Evolutionary conservation across 1,284 basidiomycete genomes (phyloP), one percentile per base, ranked within the genome.

Genomic region (Vanrija pseudolonga): DNA sequence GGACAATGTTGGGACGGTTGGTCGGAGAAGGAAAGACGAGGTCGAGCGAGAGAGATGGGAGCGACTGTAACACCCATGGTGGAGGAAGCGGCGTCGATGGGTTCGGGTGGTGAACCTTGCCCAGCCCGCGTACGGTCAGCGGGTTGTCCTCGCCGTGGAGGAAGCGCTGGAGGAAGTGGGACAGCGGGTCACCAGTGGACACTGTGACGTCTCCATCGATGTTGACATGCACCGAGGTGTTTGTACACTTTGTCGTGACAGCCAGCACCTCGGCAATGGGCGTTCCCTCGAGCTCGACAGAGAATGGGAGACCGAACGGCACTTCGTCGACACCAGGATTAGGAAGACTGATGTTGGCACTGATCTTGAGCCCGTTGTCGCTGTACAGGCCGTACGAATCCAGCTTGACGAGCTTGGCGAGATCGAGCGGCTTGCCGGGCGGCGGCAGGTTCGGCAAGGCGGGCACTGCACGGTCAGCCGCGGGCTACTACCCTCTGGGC

Each of bases 21-120:
- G 60, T 24, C 0, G 75, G 73, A 3, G 67, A 71, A 2, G 76
- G 76, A 55, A 77, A 76, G 17, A 50, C 47, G 20, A 77, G 65
- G 8, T 66, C 53, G 23, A 74, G 55, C 1, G 53, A 44, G 23
- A 72, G 51, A 0, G 66, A 60, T 0, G 68, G 61, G 4, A 74
- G 57, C 4, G 67, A 58, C 3, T 51, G 42, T 15, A 72, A 60
- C 3, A 73, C 59, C 66, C 71, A 75, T 1, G 24, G 28, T 0
- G 74, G 32, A 73, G 0, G 73, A 69, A 2, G 56, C 18, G 19
- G 54, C 28, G 11, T 19, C 23, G 14, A n/a, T 2, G 47, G 45
- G 38, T 20, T 20, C 17, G 8, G 11, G 19, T 2, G 56, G 5
- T 71, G 68, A 12, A 63, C 39, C 11, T 43, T 24, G 2, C 61